Evolutionary conservation across 1,284 basidiomycete genomes (phyloP).

Genomic region (Rhodotorula sp.): DNA sequence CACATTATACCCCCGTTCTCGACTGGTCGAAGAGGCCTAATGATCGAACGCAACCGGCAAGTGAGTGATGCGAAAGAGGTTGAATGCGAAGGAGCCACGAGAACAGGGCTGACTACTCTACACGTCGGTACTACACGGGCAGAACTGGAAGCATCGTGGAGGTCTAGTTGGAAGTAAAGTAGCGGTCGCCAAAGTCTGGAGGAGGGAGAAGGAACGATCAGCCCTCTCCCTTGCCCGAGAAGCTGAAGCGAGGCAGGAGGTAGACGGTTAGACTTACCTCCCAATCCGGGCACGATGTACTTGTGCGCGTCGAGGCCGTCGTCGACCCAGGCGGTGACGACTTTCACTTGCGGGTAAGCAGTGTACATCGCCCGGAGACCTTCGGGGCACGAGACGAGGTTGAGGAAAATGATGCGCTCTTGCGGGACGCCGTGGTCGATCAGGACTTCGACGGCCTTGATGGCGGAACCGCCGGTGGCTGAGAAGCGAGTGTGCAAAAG

Average conservation of each 20-base stretch:
- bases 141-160: not conserved
- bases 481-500: constrained; percentile 2
- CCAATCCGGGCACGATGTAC: constrained; percentile 63
- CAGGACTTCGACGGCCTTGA: constrained; percentile 94
- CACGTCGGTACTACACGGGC: not conserved
- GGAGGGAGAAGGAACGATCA: not conserved
- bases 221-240: not conserved
- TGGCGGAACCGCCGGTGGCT: constrained; percentile 97
- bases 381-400: constrained; percentile 89
- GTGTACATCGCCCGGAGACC: constrained; percentile 79
- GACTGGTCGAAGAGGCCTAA: no score
- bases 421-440: constrained; percentile 79
- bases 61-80: no score
- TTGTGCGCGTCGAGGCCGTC: constrained; percentile 78
- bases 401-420: constrained; percentile 93
- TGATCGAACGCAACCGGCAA: no score
- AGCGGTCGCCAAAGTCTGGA: constrained; percentile 44
- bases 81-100: not conserved
- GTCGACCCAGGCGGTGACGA: constrained; percentile 98
- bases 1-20: no score
- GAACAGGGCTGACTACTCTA: not conserved
- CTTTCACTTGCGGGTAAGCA: constrained; percentile 74
- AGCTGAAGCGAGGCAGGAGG: not conserved
- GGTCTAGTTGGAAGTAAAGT: constrained; percentile 30
- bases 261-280: constrained; percentile 26